These are phyloP conservation scores for Diaporthe eres DNA, from an alignment of 2,329 filamentous ascomycete genomes.

Conservation along the genomic window DNA sequence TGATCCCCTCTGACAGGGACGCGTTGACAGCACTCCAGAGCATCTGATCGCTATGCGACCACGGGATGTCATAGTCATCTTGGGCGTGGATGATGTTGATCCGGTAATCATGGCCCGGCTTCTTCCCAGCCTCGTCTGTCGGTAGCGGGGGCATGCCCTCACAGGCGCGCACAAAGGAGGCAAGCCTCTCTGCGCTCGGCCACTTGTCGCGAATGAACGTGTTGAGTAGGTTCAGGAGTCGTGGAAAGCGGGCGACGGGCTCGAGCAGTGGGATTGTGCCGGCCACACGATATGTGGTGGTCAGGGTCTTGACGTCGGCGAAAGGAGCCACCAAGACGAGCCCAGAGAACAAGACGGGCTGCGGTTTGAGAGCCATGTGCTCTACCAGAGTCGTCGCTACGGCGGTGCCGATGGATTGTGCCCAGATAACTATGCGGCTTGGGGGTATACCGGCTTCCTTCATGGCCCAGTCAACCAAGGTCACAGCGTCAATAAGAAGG, in stretches of 20 bases:
- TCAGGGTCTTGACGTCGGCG: conserved; percentile 65
- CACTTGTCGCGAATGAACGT: conserved; percentile 55
- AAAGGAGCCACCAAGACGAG: conserved; percentile 71
- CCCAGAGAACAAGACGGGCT: conserved; percentile 65
- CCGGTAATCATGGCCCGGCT: background rate
- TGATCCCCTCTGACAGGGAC: conserved; percentile 53
- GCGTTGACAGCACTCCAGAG: conserved; percentile 71
- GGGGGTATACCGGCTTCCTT: conserved; percentile 65
- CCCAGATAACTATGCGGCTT: conserved; percentile 69
- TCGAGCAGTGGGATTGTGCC: conserved; percentile 68
- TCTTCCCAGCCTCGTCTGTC: background rate
- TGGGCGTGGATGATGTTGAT: conserved; percentile 61
- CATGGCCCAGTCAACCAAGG: conserved; percentile 68
- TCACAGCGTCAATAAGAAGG: conserved; percentile 66
- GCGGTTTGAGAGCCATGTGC: conserved; percentile 47
- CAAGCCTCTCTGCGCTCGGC: conserved; percentile 62
- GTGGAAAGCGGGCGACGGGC: conserved; percentile 63
- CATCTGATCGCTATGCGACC: conserved; percentile 62
- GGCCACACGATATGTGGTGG: conserved; percentile 69
- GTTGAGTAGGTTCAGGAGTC: conserved; percentile 61
- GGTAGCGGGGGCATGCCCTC: conserved; percentile 52
- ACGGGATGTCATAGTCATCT: conserved; percentile 67
- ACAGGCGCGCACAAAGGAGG: conserved; percentile 49
- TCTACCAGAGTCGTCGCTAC: conserved; percentile 50
- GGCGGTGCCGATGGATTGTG: conserved; percentile 71